These are phyloP conservation scores for Tricholoma saponaceum DNA, from an alignment of 768 basidiomycete genomes.

Conservation along the genomic window DNA sequence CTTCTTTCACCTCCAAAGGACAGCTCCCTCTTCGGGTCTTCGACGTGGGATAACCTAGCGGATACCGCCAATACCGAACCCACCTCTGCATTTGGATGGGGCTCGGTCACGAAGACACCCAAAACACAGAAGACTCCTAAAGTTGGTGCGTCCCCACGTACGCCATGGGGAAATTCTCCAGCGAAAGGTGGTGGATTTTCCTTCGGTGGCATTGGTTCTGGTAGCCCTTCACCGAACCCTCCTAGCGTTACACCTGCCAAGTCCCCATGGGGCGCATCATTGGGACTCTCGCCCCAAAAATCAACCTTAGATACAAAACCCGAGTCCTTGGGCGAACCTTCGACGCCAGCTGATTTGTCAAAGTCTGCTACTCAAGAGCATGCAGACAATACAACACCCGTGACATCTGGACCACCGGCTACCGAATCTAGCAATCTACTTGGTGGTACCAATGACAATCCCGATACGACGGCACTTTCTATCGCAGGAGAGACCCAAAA, in stretches of 20 bases:
- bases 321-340: not conserved
- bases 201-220: not conserved
- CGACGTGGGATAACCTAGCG: not conserved
- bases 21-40: constrained; percentile 1
- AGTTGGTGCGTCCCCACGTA: constrained; percentile 5
- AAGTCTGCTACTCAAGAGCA: not conserved
- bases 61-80: not conserved
- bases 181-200: constrained; percentile 5
- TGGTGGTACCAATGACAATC: not conserved
- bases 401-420: not conserved
- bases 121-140: constrained; percentile 14
- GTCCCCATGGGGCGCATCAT: not conserved
- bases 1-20: not conserved
- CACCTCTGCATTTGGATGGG: not conserved
- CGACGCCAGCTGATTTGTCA: not conserved
- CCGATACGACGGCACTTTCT: not conserved
- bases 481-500: not conserved
- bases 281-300: not conserved
- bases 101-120: not conserved
- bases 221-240: not conserved
- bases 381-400: not conserved
- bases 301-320: not conserved
- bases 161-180: constrained; percentile 2
- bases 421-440: not conserved
- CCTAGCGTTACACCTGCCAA: not conserved